Evolutionary conservation across 768 basidiomycete species (phyloP), one percentile per base, ranked within the genome.

Genomic region (Suillus variegatus): DNA sequence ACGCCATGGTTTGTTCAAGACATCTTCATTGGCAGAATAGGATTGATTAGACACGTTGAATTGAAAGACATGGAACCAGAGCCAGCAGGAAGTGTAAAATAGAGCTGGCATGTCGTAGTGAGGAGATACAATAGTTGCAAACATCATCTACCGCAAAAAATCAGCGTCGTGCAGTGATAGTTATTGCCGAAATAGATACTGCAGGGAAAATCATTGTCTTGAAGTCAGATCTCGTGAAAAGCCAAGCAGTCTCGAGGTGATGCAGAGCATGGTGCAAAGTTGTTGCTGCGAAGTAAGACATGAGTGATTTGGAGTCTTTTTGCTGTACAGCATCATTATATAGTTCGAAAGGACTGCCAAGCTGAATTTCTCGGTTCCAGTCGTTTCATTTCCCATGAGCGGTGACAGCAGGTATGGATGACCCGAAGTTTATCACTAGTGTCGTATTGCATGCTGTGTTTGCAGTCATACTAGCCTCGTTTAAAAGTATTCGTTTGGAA

Each of bases 211-310:
- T 63, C 10, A 72, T 74, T 10, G 78, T 75, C 65, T 78, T 77
- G 67, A 64, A 74, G 64, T 80, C 79, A 6, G 79, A 72, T 20
- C 66, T 67, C 9, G 77, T 80, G 66, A 79, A 79, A 56, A 80
- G 73, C 66, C 70, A 77, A 10, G 71, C 51, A 6, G 77, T 78
- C 43, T 73, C 56, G 64, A 69, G 51, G 71, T 72, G 63, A 68
- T 0, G 51, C 8, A 52, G 16, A 16, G 8, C 28, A 52, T 4
- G 1, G 16, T 16, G 51, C 51, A 52, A 18, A 28, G 51, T 28
- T 16, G 8, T 32, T 16, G 51, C 28, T 52, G 16, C 6, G 51
- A 18, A 28, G 51, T 14, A 2, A 1, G 49, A 25, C 49, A 51
- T 25, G 0, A 25, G 25, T 7, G 7, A 22, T 51, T 25, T 25